Evolutionary conservation across 2,329 filamentous ascomycete genomes (phyloP), one percentile per base, ranked within the genome.

Genomic region (Neocucurbitaria cava): DNA sequence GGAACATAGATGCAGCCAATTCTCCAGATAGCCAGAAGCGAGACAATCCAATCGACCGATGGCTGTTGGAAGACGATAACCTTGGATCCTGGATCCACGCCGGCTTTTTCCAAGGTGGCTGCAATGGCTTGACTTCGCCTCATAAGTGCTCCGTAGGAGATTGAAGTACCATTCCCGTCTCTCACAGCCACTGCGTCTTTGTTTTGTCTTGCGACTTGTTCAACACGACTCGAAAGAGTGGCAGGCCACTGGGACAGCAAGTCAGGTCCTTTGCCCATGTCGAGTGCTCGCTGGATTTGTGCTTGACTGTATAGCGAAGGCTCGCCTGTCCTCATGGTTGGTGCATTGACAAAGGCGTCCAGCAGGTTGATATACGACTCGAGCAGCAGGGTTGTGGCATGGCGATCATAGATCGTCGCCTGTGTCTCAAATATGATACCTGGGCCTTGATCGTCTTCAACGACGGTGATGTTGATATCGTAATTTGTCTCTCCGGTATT

Each of bases 21-120:
- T 0, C 71, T 65, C 48, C 74, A 56, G 35, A 82, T 77, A 7
- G 77, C 81, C 3, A 82, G 69, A 39, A 82, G 55, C 0, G 74
- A 76, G 35, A 51, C 66, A 5, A 78, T 61, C 65, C 65, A 77
- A 35, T 80, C 73, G 0, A 63, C 33, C 0, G 66, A 57, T 0
- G 81, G 70, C 3, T 78, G 46, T 33, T 77, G 75, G 44, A 80
- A 77, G 1, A 83, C 77, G 0, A 61, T 74, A 2, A 84, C 72
- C 1, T 9, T 21, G 1, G 9, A 6, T 10, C 56, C 47, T 26
- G 18, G 44, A 31, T 2, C 26, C 39, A 11, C 24, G 7, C 3
- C 46, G 13, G n/a, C n/a, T n/a, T n/a, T n/a, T n/a, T n/a, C n/a
- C n/a, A n/a, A n/a, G n/a, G n/a, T n/a, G n/a, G n/a, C n/a, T n/a